A percentile compares a stretch with the other conserved stretches of the same genome.
These are phyloP conservation scores for Quillaja saponaria DNA, from an alignment of 306 rosid genomes.

Conservation along the genomic window DNA sequence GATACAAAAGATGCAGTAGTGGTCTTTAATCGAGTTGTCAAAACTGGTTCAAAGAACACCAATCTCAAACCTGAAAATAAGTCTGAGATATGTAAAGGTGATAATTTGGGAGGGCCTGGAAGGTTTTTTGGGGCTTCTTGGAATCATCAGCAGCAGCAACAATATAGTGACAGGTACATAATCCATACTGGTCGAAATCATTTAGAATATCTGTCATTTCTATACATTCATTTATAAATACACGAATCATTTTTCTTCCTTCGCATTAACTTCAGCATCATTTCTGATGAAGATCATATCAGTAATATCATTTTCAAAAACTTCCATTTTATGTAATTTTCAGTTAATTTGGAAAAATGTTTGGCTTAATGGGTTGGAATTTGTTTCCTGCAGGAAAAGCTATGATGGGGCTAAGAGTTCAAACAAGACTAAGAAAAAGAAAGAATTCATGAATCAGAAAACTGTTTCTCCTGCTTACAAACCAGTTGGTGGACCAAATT, in stretches of 20 bases:
- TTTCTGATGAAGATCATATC: too few species aligned
- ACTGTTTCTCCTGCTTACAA: conserved; percentile 32
- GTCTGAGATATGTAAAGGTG: conserved; percentile 39
- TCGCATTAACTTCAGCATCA: too few species aligned
- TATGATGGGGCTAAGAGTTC: conserved; percentile 43
- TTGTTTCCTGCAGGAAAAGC: conserved; percentile 47
- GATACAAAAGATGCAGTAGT: conserved; percentile 57
- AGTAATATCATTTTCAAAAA: too few species aligned
- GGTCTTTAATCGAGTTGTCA: conserved; percentile 25
- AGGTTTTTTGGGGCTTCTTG: conserved; percentile 46
- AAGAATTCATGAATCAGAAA: conserved; percentile 39
- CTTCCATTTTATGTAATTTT: too few species aligned
- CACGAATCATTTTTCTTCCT: too few species aligned
- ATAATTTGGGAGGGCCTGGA: conserved; percentile 48
- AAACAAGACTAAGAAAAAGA: conserved; percentile 40
- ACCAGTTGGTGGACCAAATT: conserved; percentile 64
- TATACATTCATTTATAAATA: too few species aligned
- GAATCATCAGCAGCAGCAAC: conserved; percentile 39
- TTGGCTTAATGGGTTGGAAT: background rate
- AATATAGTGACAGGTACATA: conserved; percentile 41
- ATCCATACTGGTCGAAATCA: too few species aligned
- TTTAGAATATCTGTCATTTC: too few species aligned
- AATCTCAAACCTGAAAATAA: background rate
- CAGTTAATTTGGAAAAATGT: too few species aligned
- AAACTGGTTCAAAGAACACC: conserved; percentile 10